phyloP scores from a whole-genome alignment of 768 basidiomycete genomes.

The Collybiopsis luxurians region DNA sequence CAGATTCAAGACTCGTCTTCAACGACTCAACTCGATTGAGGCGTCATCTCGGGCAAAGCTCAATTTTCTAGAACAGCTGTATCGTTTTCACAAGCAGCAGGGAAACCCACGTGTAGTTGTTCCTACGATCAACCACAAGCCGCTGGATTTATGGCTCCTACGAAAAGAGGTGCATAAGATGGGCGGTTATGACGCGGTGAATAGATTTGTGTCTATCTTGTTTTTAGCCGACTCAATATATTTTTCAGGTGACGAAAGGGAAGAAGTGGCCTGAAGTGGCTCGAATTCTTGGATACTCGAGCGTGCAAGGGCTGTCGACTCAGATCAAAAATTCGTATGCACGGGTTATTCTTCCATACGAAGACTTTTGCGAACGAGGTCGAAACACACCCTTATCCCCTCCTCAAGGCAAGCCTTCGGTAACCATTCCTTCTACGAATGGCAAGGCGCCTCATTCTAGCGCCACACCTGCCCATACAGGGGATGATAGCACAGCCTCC shows the following conservation, averaged over 20 bases:
- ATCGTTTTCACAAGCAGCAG: conserved; percentile 95
- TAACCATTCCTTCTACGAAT: conserved; percentile 14
- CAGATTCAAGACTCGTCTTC: conserved; percentile 93
- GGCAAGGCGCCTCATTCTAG: conserved; percentile 39
- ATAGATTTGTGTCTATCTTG: conserved; percentile 21
- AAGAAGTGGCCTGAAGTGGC: conserved; percentile 91
- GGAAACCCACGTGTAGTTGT: conserved; percentile 89
- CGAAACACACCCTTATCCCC: conserved; percentile 52
- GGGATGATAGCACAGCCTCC: conserved; percentile 58
- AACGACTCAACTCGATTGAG: conserved; percentile 94
- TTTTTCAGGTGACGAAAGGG: conserved; percentile 67
- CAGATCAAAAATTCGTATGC: conserved; percentile 90
- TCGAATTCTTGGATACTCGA: conserved; percentile 76
- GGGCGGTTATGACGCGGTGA: conserved; percentile 85
- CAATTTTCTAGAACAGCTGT: conserved; percentile 96
- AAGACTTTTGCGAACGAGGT: conserved; percentile 80
- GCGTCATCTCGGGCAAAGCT: conserved; percentile 95
- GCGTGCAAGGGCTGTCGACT: conserved; percentile 77
- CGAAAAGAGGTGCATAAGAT: conserved; percentile 87
- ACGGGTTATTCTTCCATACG: conserved; percentile 93
- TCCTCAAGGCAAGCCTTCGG: conserved; percentile 1
- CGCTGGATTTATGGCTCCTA: conserved; percentile 91
- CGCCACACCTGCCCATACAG: conserved; percentile 31
- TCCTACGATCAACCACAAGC: conserved; percentile 90
- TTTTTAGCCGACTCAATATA: conserved; percentile 13